Evolutionary conservation across 2,329 filamentous ascomycete genomes (phyloP).

Genomic region (Myriosclerotinia duriaeana): DNA sequence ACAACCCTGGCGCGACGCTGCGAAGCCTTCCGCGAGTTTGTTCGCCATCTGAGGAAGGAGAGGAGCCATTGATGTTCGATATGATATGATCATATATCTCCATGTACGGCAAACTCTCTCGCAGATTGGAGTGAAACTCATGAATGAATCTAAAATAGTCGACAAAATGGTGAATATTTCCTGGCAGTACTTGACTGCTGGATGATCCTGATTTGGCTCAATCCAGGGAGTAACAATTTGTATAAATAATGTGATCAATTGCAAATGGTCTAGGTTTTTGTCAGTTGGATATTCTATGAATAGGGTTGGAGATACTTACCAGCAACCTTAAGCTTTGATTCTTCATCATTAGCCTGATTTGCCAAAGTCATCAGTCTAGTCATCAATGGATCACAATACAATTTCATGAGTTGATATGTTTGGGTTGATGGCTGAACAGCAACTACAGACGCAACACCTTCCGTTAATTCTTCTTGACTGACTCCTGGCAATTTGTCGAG

Average conservation of each 20-base stretch:
- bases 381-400: conserved; percentile 90
- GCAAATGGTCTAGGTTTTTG: conserved; percentile 68
- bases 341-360: conserved; percentile 78
- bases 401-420: conserved; percentile 80
- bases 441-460: conserved; percentile 90
- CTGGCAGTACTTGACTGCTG: conserved; percentile 92
- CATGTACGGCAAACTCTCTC: conserved; percentile 94
- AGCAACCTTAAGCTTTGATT: conserved; percentile 81
- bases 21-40: conserved; percentile 82
- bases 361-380: conserved; percentile 82
- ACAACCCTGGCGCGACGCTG: conserved; percentile 83
- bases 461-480: conserved; percentile 94
- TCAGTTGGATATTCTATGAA: conserved; percentile 2
- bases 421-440: conserved; percentile 79
- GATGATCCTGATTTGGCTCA: conserved; percentile 71
- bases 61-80: conserved; percentile 83
- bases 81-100: conserved; percentile 95
- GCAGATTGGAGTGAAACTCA: conserved; percentile 81
- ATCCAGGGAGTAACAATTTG: conserved; percentile 75
- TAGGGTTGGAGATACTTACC: conserved; percentile 50
- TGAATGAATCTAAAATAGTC: conserved; percentile 84
- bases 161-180: conserved; percentile 88
- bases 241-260: conserved; percentile 88
- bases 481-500: conserved; percentile 79
- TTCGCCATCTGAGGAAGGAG: conserved; percentile 82